Conservation (phyloP, 148 eudicot genomes). For the Chenopodium berlandieri region DNA sequence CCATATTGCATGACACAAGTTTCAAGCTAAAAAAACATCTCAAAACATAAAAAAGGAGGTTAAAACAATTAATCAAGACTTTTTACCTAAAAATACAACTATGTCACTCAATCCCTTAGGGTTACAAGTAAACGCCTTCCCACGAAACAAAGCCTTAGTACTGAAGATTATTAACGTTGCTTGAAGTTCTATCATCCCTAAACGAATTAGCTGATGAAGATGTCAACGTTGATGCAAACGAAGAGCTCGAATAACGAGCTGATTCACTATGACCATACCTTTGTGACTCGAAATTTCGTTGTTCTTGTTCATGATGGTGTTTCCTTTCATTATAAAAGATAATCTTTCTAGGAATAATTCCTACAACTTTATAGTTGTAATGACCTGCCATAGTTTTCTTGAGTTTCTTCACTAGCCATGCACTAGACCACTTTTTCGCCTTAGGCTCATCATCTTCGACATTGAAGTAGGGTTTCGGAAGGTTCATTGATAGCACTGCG, state of each 20-base stretch:
- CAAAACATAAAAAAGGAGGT: not conserved
- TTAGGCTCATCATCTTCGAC: slow-evolving; percentile 16
- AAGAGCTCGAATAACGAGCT: slow-evolving; percentile 22
- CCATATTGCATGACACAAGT: not conserved
- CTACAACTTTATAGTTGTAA: not conserved
- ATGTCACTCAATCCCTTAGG: slow-evolving; percentile 24
- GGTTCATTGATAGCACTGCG: slow-evolving; percentile 35
- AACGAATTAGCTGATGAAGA: slow-evolving; percentile 22
- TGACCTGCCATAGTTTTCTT: slow-evolving; percentile 2
- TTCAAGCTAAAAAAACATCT: not conserved
- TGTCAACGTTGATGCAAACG: slow-evolving; percentile 15
- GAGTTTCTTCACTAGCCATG: slow-evolving; percentile 28
- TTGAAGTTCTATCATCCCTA: slow-evolving; percentile 8
- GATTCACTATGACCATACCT: slow-evolving; percentile 19
- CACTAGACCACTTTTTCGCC: slow-evolving; percentile 29
- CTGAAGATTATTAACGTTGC: slow-evolving; percentile 7
- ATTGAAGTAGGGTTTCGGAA: slow-evolving; percentile 35
- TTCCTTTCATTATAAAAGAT: not conserved
- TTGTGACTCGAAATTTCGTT: slow-evolving; percentile 1
- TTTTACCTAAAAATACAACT: slow-evolving; percentile 21
- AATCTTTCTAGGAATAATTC: not conserved
- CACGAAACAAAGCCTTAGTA: slow-evolving; percentile 18
- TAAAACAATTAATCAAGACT: not conserved
- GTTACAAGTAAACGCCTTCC: slow-evolving; percentile 23
- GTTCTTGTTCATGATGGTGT: not conserved